Evolutionary conservation across 129 eudicot genomes (phyloP), one percentile per base, ranked within the genome.

Genomic region (Lactuca sativa): DNA sequence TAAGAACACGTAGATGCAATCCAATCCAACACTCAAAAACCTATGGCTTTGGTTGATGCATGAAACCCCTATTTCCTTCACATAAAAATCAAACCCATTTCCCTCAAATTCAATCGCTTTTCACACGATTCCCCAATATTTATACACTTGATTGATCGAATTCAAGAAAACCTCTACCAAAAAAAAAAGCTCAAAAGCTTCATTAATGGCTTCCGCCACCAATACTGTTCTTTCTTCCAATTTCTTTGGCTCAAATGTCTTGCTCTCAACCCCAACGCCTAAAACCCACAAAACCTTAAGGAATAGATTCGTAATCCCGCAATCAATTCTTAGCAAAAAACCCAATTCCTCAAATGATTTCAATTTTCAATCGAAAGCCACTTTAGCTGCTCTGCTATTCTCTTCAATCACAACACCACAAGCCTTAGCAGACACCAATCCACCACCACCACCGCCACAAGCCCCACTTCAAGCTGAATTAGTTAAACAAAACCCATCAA

Each of bases 231-330:
- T 89, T 6, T 83, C 87, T 43, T 83, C 95, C 67, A 74, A 52
- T 33, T 84, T 90, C 71, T 77, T 78, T 33, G 89, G 89, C 47
- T 67, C 85, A 71, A 87, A 72, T 53, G 54, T 82, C 77, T 67
- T 82, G 47, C 74, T 86, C 41, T 86, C 92, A 52, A 25, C 87
- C 36, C 86, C 96, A 59, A 86, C 95, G 9, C 95, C 95, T 74
- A 87, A 87, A 82, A 84, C 80, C 34, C 77, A 80, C n/a, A 71
- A 75, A 67, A 56, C 78, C 0, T 71, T 64, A 13, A 64, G 72
- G 74, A 83, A 70, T 47, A 85, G 69, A 43, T 61, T 83, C 53
- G 17, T 81, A 40, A 65, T 85, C 36, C 83, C 95, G 21, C 82
- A 79, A 69, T 74, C 95, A 7, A 40, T 88, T 31, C 72, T 86